These are phyloP conservation scores for Dactylellina parvicollis DNA, from an alignment of 2,329 filamentous ascomycete genomes.

Conservation along the genomic window DNA sequence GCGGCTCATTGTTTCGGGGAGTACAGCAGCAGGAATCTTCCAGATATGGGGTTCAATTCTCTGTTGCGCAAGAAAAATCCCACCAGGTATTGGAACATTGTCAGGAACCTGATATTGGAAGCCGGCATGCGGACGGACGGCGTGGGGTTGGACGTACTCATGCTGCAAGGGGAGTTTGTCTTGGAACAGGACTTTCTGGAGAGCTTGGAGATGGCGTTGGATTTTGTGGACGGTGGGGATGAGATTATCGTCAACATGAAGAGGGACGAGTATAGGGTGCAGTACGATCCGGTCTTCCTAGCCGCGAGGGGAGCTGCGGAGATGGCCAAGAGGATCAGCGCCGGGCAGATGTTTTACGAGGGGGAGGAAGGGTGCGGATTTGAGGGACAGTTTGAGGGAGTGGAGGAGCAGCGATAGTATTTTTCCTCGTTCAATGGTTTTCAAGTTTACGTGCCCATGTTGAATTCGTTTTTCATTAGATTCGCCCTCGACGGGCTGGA, in stretches of 20 bases:
- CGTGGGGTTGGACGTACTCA: neutral
- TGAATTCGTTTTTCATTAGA: neutral
- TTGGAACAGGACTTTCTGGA: conserved; percentile 13
- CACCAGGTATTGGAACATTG: conserved; percentile 5
- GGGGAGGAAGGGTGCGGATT: conserved; percentile 5
- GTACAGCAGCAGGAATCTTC: neutral
- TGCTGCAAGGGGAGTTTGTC: conserved; percentile 16
- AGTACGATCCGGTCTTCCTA: conserved; percentile 2
- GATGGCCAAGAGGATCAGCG: conserved; percentile 24
- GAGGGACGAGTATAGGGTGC: neutral
- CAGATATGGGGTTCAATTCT: conserved; percentile 9
- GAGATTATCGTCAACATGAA: neutral
- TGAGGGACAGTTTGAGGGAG: neutral
- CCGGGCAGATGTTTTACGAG: conserved; percentile 14
- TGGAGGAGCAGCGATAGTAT: neutral
- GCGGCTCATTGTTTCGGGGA: conserved; percentile 7
- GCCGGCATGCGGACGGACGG: neutral
- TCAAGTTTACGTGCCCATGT: neutral
- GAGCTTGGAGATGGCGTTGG: conserved; percentile 11
- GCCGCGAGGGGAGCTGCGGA: conserved; percentile 6
- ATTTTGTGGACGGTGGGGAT: neutral
- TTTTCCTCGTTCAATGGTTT: neutral
- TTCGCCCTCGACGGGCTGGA: neutral
- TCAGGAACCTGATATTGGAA: neutral
- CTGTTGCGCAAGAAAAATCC: neutral